Percentiles rank a stretch among this genome's conserved stretches.
These are phyloP conservation scores for Pythium volutum DNA, from an alignment of 352 stramenopile genomes.

Conservation along the genomic window DNA sequence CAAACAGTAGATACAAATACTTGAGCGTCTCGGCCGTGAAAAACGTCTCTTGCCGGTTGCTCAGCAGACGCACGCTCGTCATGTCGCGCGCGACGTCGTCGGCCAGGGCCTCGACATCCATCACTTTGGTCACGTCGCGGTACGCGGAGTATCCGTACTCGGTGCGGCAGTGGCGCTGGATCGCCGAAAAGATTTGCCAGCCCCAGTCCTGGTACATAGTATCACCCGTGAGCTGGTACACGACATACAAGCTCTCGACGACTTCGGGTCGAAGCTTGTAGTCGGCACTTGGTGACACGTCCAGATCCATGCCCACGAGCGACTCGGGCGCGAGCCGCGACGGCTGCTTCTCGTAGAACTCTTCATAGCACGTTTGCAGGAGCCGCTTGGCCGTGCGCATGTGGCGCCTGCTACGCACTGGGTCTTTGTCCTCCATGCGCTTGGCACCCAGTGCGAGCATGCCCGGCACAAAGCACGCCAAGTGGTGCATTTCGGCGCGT, in stretches of 20 bases:
- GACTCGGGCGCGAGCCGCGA: constrained; percentile 93
- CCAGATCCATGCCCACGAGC: constrained; percentile 31
- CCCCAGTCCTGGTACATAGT: constrained; percentile 94
- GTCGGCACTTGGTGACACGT: constrained; percentile 41
- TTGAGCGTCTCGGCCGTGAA: constrained; percentile 99
- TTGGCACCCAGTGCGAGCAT: constrained; percentile 87
- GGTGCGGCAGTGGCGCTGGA: constrained; percentile 92
- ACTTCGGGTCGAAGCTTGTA: constrained; percentile 97
- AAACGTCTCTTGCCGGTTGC: constrained; percentile 98
- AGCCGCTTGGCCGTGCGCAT: constrained; percentile 86
- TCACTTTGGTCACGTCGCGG: constrained; percentile 33
- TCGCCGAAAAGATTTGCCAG: constrained; percentile 93
- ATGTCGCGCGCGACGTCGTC: constrained; percentile 12
- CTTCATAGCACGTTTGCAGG: constrained; percentile 93
- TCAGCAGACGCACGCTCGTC: constrained; percentile 20
- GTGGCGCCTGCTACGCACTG: constrained; percentile 68
- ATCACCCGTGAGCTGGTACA: constrained; percentile 95
- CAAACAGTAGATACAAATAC: constrained; percentile 96
- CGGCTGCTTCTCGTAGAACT: constrained; percentile 88
- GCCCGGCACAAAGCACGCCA: constrained; percentile 95
- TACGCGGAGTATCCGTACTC: constrained; percentile 85
- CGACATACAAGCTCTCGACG: constrained; percentile 94
- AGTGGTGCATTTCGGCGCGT: constrained; percentile 93
- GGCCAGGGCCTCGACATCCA: constrained; percentile 2
- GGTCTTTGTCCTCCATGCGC: constrained; percentile 33